Evolutionary conservation across 2,329 filamentous ascomycete genomes (phyloP), one percentile per base, ranked within the genome.

Genomic region (Fusarium pseudograminearum): DNA sequence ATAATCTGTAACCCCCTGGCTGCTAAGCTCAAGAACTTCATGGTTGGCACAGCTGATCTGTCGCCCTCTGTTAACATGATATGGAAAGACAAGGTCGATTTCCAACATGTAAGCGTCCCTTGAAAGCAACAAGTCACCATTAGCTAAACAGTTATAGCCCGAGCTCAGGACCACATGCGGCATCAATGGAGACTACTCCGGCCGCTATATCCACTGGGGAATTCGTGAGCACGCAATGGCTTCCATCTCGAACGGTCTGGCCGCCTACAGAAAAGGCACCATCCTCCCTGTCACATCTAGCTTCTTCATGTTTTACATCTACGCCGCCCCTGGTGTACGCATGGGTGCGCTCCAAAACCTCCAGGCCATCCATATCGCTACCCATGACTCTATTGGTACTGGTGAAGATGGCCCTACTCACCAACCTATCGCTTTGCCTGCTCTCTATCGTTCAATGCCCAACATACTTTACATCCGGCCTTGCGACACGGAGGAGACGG

Each of bases 221-320:
- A 84, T 90, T 56, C 84, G 87, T 7, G 87, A 89, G 69, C 87
- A 89, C 72, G 87, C 87, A 57, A 90, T 90, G 88, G 82, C 82
- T 4, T 78, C 83, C 31, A 85, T 88, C 26, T 82, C 83, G 9
- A 88, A 88, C 73, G 89, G 88, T 5, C 76, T 90, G 6, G 87
- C 88, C 0, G 88, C 88, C 2, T 90, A 82, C 62, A 79, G 80
- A 61, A 84, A 81, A 36, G 84, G 82, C 26, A 87, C 86, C 0
- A 83, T 89, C 67, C 77, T 90, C 10, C 87, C 87, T 0, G 78
- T 89, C 36, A 90, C 87, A 2, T 84, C 85, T 0, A 83, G 82
- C 7, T 90, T 89, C 78, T 89, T 89, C 80, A 89, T 90, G 85
- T 89, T 89, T 76, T 89, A 89, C 69, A 76, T 80, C 22, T 85